phyloP scores from a whole-genome alignment of 306 rosid species.

The Medicago arabica region DNA sequence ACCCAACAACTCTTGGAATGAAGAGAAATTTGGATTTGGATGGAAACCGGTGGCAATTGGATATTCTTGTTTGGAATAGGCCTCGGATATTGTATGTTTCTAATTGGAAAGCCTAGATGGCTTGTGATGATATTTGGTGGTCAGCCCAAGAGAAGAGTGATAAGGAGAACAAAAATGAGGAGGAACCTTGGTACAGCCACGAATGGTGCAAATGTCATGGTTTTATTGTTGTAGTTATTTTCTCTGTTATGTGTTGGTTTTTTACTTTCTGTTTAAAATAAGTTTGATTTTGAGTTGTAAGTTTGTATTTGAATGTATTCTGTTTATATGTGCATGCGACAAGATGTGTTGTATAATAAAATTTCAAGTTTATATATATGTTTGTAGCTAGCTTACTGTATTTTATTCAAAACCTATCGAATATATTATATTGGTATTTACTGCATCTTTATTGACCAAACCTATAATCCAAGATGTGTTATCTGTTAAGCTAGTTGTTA shows the following conservation, averaged over 20 bases:
- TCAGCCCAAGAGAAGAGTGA: not conserved
- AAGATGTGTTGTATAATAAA: no score
- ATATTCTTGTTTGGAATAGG: constrained; percentile 43
- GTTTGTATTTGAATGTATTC: no score
- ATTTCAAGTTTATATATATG: no score
- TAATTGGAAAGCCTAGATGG: constrained; percentile 27
- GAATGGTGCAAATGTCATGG: constrained; percentile 1
- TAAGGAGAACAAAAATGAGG: not conserved
- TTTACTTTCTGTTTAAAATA: not conserved
- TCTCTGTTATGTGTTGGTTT: no score
- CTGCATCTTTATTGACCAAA: no score
- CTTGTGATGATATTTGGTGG: not conserved
- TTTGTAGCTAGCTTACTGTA: no score
- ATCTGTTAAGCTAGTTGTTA: no score
- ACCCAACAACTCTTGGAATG: not conserved
- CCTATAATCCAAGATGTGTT: no score
- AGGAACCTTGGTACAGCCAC: not conserved
- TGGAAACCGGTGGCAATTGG: constrained; percentile 47
- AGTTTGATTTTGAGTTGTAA: not conserved
- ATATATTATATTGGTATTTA: no score
- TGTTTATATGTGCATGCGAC: no score
- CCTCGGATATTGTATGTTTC: constrained; percentile 31
- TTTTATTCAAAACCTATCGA: no score
- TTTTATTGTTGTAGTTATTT: not conserved
- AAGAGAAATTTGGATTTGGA: constrained; percentile 35